Percentiles rank a stretch among this genome's conserved stretches.
Evolutionary conservation across 2,329 filamentous ascomycete species (phyloP).

Genomic region (Colletotrichum sansevieriae): DNA sequence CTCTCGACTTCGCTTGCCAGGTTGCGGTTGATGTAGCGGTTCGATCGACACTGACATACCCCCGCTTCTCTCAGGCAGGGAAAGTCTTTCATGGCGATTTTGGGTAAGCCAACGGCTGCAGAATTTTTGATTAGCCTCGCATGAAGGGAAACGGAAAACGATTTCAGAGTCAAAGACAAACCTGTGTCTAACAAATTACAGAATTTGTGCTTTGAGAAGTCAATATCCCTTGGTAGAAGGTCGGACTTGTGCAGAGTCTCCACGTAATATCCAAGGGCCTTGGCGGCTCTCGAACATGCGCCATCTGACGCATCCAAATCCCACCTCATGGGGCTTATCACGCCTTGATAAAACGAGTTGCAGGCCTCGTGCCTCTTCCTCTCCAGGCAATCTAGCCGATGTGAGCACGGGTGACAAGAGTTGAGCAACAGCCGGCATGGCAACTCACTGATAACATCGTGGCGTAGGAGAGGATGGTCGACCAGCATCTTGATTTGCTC

Average conservation of each 20-base stretch:
- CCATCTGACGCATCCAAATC: slow-evolving; percentile 28
- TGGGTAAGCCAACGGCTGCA: slow-evolving; percentile 23
- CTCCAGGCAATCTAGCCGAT: slow-evolving; percentile 30
- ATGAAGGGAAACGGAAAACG: no score
- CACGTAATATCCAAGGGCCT: slow-evolving; percentile 36
- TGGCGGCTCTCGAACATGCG: slow-evolving; percentile 35
- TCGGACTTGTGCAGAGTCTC: slow-evolving; percentile 33
- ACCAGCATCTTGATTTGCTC: slow-evolving; percentile 31
- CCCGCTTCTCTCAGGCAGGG: slow-evolving; percentile 20
- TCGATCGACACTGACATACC: slow-evolving; percentile 31
- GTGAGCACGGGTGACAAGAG: background rate
- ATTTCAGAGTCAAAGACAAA: no score
- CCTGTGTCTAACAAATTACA: slow-evolving; percentile 33
- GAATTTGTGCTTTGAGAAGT: slow-evolving; percentile 40
- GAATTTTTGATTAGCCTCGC: no score
- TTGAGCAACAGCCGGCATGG: background rate
- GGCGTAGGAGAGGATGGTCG: slow-evolving; percentile 41
- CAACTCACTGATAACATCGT: slow-evolving; percentile 37
- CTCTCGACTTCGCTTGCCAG: slow-evolving; percentile 22
- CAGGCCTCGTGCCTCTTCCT: slow-evolving; percentile 38
- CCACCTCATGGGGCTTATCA: slow-evolving; percentile 35
- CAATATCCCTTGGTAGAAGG: slow-evolving; percentile 39
- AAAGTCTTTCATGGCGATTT: slow-evolving; percentile 31
- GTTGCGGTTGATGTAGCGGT: slow-evolving; percentile 21
- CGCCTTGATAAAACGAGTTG: slow-evolving; percentile 37